These are phyloP conservation scores for Nosema muscidifuracis DNA, from an alignment of 371 early-diverging fungal species.

Conservation along the genomic window DNA sequence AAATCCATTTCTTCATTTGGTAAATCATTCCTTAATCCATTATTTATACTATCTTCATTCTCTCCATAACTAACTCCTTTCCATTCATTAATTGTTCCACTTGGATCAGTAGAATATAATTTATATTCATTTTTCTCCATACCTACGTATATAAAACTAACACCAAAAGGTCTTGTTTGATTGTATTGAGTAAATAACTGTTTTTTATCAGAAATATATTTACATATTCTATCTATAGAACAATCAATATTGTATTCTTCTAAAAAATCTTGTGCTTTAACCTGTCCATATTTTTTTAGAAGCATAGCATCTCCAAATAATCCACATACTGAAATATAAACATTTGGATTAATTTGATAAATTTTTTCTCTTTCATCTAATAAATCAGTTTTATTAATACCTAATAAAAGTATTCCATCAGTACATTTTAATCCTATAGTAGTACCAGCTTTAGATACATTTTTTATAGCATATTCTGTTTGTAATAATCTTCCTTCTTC, in stretches of 20 bases:
- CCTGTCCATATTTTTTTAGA: conserved; percentile 77
- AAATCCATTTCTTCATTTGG: conserved; percentile 21
- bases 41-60: conserved; percentile 54
- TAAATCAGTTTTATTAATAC: conserved; percentile 76
- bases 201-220: conserved; percentile 82
- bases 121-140: conserved; percentile 81
- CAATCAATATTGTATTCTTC: conserved; percentile 76
- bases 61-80: conserved; percentile 90
- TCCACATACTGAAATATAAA: conserved; percentile 91
- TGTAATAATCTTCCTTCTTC: conserved; percentile 86
- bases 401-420: conserved; percentile 90
- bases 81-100: conserved; percentile 95
- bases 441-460: conserved; percentile 90
- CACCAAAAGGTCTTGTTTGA: conserved; percentile 94
- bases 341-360: conserved; percentile 70
- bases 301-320: conserved; percentile 91
- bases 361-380: conserved; percentile 77
- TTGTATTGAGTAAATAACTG: conserved; percentile 96
- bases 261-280: conserved; percentile 78
- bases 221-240: conserved; percentile 82
- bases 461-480: conserved; percentile 99
- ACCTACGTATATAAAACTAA: conserved; percentile 90
- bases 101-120: conserved; percentile 92
- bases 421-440: conserved; percentile 75
- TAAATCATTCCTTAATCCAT: conserved; percentile 41